Evolutionary conservation across 441 rosid genomes (phyloP), one percentile per base, ranked within the genome.

Genomic region (Hypseocharis bilobata): DNA sequence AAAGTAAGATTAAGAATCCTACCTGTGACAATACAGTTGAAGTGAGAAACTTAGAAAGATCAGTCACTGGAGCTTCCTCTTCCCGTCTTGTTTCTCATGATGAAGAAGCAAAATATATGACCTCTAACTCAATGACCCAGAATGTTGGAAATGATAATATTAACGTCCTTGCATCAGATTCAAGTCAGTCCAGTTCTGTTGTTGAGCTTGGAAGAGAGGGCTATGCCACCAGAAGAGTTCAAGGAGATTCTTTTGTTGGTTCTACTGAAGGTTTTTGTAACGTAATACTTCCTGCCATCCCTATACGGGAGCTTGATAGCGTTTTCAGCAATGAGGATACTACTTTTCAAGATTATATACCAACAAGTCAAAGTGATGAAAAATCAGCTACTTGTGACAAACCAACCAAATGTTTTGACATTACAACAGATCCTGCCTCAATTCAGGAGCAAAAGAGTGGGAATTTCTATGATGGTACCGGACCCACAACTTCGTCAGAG

Each of bases 1-100:
- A 81, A 81, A 84, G 59, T 64, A 90, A 77, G 69, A 84, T 73
- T 47, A 83, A 76, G 78, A 78, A 52, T 65, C 56, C 85, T 63
- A 66, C 70, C 72, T 63, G 65, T 60, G 82, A 74, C 38, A 64
- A 51, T 72, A 59, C 84, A 16, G 67, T 54, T 69, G 85, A 74
- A 68, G 65, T 69, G 49, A 76, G 55, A 70, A 79, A 72, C 67
- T 67, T 68, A 20, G 76, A 83, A 71, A 68, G 70, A 36, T 28
- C 80, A 17, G 78, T 73, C 65, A 44, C 69, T 17, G 79, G 79
- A 72, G 74, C 76, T 67, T 74, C 77, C 6, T 71, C 82, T 42
- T 20, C 44, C 16, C 30, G 79, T 64, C 29, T 59, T 68, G 34
- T 47, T 65, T 69, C 70, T 56, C 77, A 69, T 55, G 79, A 81